Percentiles rank a stretch among this genome's conserved stretches.
These are phyloP conservation scores for Calocybe indica DNA, from an alignment of 768 basidiomycete genomes.

Conservation along the genomic window DNA sequence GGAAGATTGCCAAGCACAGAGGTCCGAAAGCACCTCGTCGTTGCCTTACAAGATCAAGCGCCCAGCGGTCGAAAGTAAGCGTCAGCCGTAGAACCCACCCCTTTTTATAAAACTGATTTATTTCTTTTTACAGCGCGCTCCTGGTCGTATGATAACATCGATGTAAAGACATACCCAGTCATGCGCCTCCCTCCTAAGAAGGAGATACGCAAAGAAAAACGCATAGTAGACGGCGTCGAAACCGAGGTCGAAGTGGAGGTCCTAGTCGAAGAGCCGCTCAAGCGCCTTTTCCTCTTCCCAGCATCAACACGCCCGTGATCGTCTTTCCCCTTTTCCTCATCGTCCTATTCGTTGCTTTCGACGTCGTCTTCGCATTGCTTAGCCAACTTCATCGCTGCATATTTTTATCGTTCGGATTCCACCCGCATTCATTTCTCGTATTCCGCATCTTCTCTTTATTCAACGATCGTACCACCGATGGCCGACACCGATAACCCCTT, in stretches of 20 bases:
- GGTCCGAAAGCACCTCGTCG: slow-evolving; percentile 15
- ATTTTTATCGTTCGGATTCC: too few species aligned
- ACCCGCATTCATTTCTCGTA: too few species aligned
- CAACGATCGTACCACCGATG: too few species aligned
- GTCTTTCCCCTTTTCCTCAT: background rate
- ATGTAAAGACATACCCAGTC: slow-evolving; percentile 56
- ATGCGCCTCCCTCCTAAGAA: slow-evolving; percentile 52
- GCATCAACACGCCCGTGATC: slow-evolving; percentile 15
- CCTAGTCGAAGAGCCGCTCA: slow-evolving; percentile 47
- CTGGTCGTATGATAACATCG: slow-evolving; percentile 65
- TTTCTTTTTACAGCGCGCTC: slow-evolving; percentile 45
- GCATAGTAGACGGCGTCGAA: slow-evolving; percentile 44
- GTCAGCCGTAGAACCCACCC: background rate
- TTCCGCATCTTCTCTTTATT: too few species aligned
- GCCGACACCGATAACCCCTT: too few species aligned
- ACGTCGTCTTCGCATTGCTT: slow-evolving; percentile 1
- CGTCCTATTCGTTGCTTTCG: slow-evolving; percentile 1
- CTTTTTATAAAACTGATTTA: background rate
- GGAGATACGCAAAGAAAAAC: slow-evolving; percentile 41
- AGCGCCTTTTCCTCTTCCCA: slow-evolving; percentile 68
- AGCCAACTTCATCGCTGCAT: too few species aligned
- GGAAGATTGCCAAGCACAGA: slow-evolving; percentile 18
- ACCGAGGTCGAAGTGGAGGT: slow-evolving; percentile 46
- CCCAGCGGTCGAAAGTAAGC: slow-evolving; percentile 50
- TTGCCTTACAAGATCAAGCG: slow-evolving; percentile 21